Evolutionary conservation across 2,329 filamentous ascomycete species (phyloP), one percentile per base, ranked within the genome.

Genomic region (Pseudogymnoascus sp.): DNA sequence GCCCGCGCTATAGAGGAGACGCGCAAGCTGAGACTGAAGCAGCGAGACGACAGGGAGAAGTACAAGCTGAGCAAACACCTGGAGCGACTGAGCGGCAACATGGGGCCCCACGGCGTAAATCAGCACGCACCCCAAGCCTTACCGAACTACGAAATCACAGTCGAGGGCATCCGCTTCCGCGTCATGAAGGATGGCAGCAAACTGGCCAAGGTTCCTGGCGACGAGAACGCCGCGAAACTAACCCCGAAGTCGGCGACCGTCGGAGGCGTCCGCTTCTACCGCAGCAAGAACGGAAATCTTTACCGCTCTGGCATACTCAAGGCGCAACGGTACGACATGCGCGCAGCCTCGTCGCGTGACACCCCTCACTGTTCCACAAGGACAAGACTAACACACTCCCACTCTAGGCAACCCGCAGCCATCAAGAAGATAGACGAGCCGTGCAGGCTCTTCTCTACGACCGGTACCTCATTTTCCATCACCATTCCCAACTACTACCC

Each of bases 241-340:
- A 96, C 91, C 1, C 92, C 92, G 0, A 95, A 92, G 75, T 84
- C 82, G 67, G 82, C 88, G 42, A 78, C 80, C 5, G 79, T 96
- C 65, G 90, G 89, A 61, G 90, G 91, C 44, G 89, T 96, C 70
- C 86, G 84, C 67, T 96, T 96, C 73, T 83, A 91, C 70, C 85
- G 92, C 68, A 96, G 90, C 75, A 96, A 93, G 74, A 89, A 88
- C 69, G 92, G 92, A 66, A 96, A 96, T 69, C 83, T 96, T 25
- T 89, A 93, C 71, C 88, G 91, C 63, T 83, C 89, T 70, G 87
- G 89, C 67, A 81, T 91, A 63, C 83, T 93, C 65, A 87, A 88
- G 73, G 86, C 87, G 66, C 89, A 90, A 75, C 87, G 85, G 90
- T 93, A 85, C 77, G 86, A 82, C 3, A 38, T 37, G 71, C 84